These are phyloP conservation scores for Phytophthora megakarya DNA, from an alignment of 352 stramenopile genomes.

Conservation along the genomic window DNA sequence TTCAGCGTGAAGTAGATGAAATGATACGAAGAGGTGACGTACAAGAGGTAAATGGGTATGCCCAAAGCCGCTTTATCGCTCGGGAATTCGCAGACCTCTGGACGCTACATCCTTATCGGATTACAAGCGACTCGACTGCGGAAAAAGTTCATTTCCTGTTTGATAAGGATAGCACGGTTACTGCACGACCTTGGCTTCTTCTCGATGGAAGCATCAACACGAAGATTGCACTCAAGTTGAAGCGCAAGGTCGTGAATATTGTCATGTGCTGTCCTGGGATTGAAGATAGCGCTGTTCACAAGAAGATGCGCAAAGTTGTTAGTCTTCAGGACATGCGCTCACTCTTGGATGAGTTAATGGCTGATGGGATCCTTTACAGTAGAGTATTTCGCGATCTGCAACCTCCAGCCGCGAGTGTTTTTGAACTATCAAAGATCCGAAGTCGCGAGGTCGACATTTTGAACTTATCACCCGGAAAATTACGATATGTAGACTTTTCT, in stretches of 20 bases:
- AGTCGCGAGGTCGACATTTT: slow-evolving; percentile 14
- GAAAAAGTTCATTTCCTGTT: slow-evolving; percentile 79
- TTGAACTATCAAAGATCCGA: slow-evolving; percentile 27
- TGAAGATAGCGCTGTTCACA: slow-evolving; percentile 55
- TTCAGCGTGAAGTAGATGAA: slow-evolving; percentile 45
- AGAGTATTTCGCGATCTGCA: slow-evolving; percentile 36
- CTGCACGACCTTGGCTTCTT: slow-evolving; percentile 75
- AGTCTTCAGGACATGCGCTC: slow-evolving; percentile 73
- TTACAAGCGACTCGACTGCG: slow-evolving; percentile 46
- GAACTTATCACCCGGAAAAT: slow-evolving; percentile 43
- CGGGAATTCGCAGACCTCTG: slow-evolving; percentile 55
- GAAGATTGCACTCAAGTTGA: slow-evolving; percentile 58
- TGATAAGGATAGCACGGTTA: slow-evolving; percentile 57
- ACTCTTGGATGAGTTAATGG: slow-evolving; percentile 69
- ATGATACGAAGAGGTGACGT: slow-evolving; percentile 47
- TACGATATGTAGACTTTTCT: slow-evolving; percentile 54
- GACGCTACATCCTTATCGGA: slow-evolving; percentile 62
- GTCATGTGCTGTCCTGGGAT: slow-evolving; percentile 79
- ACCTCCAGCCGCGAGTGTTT: slow-evolving; percentile 33
- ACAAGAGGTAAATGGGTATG: slow-evolving; percentile 71
- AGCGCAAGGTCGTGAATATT: slow-evolving; percentile 83
- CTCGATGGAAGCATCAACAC: slow-evolving; percentile 73
- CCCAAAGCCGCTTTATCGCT: slow-evolving; percentile 56
- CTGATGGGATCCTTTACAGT: slow-evolving; percentile 66
- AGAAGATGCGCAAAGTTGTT: slow-evolving; percentile 75